Conservation (phyloP, 306 rosid species). For the Gleditsia sinensis region DNA sequence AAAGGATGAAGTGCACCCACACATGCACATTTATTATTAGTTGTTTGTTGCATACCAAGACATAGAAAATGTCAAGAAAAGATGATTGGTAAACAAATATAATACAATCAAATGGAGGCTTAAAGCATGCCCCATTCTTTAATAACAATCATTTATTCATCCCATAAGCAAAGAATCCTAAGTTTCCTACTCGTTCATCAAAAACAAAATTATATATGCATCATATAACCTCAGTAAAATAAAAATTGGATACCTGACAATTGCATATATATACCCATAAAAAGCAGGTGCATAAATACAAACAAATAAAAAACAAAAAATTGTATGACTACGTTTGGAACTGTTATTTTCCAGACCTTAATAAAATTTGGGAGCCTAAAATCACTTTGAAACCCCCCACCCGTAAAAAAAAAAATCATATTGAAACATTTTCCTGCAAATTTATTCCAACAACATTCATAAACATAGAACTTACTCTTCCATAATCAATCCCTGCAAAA, state of each 20-base stretch:
- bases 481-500: too few species aligned
- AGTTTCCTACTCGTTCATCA: background rate
- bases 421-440: background rate
- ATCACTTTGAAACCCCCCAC: background rate
- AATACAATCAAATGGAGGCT: constrained; percentile 4
- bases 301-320: too few species aligned
- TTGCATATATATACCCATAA: background rate
- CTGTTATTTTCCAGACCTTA: background rate
- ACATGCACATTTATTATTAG: constrained; percentile 8
- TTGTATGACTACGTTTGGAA: background rate
- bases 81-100: too few species aligned
- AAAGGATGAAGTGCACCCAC: background rate
- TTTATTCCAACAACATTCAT: background rate
- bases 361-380: background rate
- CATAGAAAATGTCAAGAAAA: constrained; percentile 4
- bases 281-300: background rate
- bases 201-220: background rate
- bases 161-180: background rate
- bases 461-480: too few species aligned
- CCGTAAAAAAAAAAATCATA: background rate
- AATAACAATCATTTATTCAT: background rate
- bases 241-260: background rate
- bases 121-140: constrained; percentile 11
- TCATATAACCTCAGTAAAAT: background rate
- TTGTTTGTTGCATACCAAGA: background rate